Base-by-base conservation (phyloP, 2,329 filamentous ascomycete species). In the Stemphylium lycopersici region DNA sequence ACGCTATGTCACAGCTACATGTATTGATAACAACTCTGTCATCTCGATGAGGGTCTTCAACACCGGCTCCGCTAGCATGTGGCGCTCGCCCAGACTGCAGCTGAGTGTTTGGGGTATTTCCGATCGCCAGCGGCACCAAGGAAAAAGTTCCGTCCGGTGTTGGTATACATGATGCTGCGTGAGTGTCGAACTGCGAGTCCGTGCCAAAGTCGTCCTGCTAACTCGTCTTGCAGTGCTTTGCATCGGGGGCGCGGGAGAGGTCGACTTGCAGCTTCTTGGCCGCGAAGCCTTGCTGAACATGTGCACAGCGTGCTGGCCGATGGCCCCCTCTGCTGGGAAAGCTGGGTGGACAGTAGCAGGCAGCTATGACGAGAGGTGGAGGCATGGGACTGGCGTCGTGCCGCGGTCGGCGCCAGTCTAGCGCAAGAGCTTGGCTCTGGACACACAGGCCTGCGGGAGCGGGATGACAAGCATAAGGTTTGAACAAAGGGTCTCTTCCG, bases 381-480 rank as follows among this genome's bases (percentile, higher is more conserved):
- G 58, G 42, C 31, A 61, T 52, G 55, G 58, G 62, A 49, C 50
- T 65, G 63, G 62, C 60, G 56, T 46, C 49, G 59, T 57, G 59
- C 65, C 60, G 61, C 47, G 51, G 60, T 63, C 63, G 65, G 66
- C 59, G 56, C 61, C 63, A 63, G 57, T 59, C 58, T 68, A 66
- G 66, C 52, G 65, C 59, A 56, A 34, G 57, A 63, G 62, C 62
- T 53, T 61, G 62, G 56, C 57, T 61, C 56, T 61, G 52, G 51
- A 55, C 54, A 66, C 61, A 64, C 59, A 68, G 65, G 63, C 64
- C 60, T 67, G 69, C 70, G 71, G 70, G 71, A 74, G 67, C 66
- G 66, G 66, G 66, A 71, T 73, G 72, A 73, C 72, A 66, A 65
- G 71, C 72, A 74, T 74, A 72, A 70, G 58, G 65, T 73, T 71